Conservation (phyloP, 345 rosid species). For the Odontarrhena argentea region DNA sequence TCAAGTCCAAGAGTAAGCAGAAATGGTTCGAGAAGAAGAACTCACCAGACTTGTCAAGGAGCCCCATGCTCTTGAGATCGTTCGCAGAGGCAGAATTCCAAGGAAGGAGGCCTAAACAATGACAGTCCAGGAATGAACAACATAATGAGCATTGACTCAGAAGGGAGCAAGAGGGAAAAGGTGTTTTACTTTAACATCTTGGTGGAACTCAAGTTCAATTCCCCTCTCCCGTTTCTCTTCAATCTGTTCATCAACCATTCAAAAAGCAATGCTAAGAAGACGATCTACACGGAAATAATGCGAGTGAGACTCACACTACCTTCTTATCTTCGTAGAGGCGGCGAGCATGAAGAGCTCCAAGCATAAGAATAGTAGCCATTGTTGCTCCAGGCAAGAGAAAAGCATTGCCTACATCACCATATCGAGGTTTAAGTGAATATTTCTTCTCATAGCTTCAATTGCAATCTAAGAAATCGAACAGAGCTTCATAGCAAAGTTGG, state of each 20-base stretch:
- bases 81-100: slow-evolving; percentile 72
- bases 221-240: slow-evolving; percentile 87
- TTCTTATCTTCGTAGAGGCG: slow-evolving; percentile 87
- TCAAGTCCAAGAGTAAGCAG: neutral
- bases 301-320: slow-evolving; percentile 42
- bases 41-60: slow-evolving; percentile 68
- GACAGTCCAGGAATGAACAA: slow-evolving; percentile 25
- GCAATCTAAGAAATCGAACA: slow-evolving; percentile 15
- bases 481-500: neutral
- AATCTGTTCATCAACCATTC: slow-evolving; percentile 47
- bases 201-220: slow-evolving; percentile 75
- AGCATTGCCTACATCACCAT: slow-evolving; percentile 54
- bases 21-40: slow-evolving; percentile 21
- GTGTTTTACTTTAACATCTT: slow-evolving; percentile 65
- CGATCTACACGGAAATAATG: neutral
- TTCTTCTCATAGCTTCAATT: neutral
- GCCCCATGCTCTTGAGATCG: slow-evolving; percentile 93
- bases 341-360: slow-evolving; percentile 93
- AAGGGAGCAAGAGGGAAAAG: neutral
- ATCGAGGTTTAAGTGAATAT: neutral
- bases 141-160: neutral
- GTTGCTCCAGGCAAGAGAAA: slow-evolving; percentile 91
- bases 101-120: slow-evolving; percentile 75
- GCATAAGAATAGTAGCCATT: slow-evolving; percentile 88
- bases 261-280: slow-evolving; percentile 21